Base-by-base conservation (phyloP, 2,329 filamentous ascomycete species). In the Talaromyces funiculosus region DNA sequence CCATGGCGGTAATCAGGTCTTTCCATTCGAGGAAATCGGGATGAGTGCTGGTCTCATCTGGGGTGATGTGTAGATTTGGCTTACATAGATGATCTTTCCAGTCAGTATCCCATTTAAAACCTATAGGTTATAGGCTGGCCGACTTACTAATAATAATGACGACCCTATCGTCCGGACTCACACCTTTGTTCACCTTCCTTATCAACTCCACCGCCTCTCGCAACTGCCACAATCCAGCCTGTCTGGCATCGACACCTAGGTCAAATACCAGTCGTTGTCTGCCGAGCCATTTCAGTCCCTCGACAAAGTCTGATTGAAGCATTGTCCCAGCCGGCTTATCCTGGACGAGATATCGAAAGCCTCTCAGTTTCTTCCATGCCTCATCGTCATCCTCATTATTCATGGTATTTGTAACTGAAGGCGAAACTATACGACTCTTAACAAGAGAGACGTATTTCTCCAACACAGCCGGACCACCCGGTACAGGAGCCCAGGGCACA, bases 31-130 rank as follows among this genome's bases (percentile, higher is more conserved):
- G 74, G 72, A 89, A 92, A 16, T 81, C 78, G 1, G 82, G 78
- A 68, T 86, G 81, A 18, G 7, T 37, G 6, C 10, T 4, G 65
- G 63, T 1, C 68, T 63, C 2, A 64, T 37, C 74, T 79, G 64
- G 64, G 65, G 65, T 57, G 14, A 89, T 80, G 33, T 81, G 81
- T 29, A 95, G 79, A 72, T 93, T 86, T 1, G 92, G 92, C 76
- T 96, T 96, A 82, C 90, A 92, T 66, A 96, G 83, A 75, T 97
- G 92, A 74, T 96, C 90, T 92, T 64, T 20, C n/a, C 26, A 3
- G 26, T 51, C 47, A 51, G 47, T 35, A 33, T 22, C 10, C 1
- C 4, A 2, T 10, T 12, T 1, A 9, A 49, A 18, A 3, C 31
- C 18, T 7, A 14, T 54, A n/a, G n/a, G n/a, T n/a, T n/a, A 54